Evolutionary conservation across 306 rosid genomes (phyloP), one percentile per base, ranked within the genome.

Genomic region (Morella rubra): DNA sequence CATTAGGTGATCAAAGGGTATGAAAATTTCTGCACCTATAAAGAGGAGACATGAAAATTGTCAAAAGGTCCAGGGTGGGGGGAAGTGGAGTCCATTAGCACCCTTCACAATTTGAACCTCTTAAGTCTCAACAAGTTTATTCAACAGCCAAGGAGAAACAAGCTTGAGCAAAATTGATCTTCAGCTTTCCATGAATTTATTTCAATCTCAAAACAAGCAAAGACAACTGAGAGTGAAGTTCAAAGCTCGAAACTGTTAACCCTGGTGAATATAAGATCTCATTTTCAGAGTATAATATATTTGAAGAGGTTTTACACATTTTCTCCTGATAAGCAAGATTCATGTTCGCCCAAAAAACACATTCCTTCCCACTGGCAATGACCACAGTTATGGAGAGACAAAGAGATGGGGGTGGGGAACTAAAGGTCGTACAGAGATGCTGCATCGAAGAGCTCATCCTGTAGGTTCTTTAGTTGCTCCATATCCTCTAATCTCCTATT

Each of bases 361-460:
- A 24, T 60, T 15, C 12, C 1, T 64, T 53, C 47, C 55, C 13
- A 40, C 47, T 59, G 18, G 46, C 27, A 45, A 56, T 62, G 44
- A 41, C 32, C 8, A 51, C 44, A 54, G 40, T 40, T 18, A 69
- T 27, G 42, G 73, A 42, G 55, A 73, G 46, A 50, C 49, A 20
- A 12, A 3, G 19, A 42, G 72, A 24, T 44, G 71, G 61, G 40
- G 16, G 6, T 8, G 53, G 78, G 58, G 71, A 52, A 46, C 68
- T 46, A 64, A 16, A 41, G 65, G 81, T 82, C 86, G 73, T 90
- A 93, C 96, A 68, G 71, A 75, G 93, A 87, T 82, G 98, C 91
- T 51, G 98, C 90, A 74, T 93, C 87, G 19, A 93, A 87, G 58
- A 93, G 94, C 75, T 86, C 90, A 75, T 90, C 96, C 72, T 93